phyloP scores from a whole-genome alignment of 345 rosid species.

The Bruguiera parviflora region DNA sequence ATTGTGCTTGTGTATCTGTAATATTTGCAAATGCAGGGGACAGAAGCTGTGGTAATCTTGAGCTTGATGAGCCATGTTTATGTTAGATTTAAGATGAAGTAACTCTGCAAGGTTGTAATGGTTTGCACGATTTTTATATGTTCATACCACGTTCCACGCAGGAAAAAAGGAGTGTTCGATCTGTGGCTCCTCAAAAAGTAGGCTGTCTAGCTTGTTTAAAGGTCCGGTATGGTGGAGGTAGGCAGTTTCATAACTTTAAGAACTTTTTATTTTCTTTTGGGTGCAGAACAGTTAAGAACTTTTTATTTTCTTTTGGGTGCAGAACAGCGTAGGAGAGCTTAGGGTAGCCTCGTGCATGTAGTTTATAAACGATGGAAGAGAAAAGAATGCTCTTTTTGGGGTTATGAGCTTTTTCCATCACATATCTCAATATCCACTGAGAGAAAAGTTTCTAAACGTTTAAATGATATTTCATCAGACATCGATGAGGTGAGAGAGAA shows the following conservation, averaged over 20 bases:
- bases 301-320: no score
- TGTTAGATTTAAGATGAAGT: conserved; percentile 17
- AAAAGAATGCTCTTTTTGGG: neutral
- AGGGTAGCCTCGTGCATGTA: no score
- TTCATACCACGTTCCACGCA: conserved; percentile 10
- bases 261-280: no score
- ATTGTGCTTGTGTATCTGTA: neutral
- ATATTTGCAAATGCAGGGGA: conserved; percentile 24
- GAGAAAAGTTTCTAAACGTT: neutral
- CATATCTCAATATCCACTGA: no score
- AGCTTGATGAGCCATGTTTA: conserved; percentile 38
- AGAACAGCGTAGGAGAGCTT: no score
- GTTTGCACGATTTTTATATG: neutral
- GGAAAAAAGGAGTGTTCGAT: conserved; percentile 47
- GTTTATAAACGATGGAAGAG: neutral
- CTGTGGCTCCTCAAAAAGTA: conserved; percentile 36
- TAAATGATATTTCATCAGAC: conserved; percentile 16
- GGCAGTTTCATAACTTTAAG: neutral
- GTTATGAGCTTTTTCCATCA: neutral
- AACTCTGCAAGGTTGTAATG: neutral
- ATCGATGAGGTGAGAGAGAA: conserved; percentile 37
- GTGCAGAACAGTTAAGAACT: no score
- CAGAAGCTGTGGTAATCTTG: conserved; percentile 38
- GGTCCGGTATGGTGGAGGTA: conserved; percentile 47
- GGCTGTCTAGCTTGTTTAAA: conserved; percentile 42